Evolutionary conservation across 2,329 filamentous ascomycete genomes (phyloP).

Genomic region (Colletotrichum sp.): DNA sequence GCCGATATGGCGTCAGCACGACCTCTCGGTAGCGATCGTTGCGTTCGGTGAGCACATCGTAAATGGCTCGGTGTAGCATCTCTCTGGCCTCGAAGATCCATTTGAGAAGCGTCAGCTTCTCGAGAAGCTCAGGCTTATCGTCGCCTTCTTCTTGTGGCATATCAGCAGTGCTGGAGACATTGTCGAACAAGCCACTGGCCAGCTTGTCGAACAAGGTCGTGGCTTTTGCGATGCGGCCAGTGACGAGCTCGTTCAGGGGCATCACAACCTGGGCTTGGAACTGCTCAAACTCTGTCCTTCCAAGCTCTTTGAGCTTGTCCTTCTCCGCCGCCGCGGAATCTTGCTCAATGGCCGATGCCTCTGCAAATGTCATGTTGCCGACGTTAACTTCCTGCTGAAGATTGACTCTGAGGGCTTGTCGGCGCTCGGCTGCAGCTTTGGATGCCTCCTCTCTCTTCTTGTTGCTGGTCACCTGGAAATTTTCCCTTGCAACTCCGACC

Average conservation of each 20-base stretch:
- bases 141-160: constrained; percentile 94
- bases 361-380: constrained; percentile 81
- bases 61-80: constrained; percentile 81
- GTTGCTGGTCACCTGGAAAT: constrained; percentile 59
- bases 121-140: constrained; percentile 89
- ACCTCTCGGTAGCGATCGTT: constrained; percentile 87
- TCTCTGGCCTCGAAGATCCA: constrained; percentile 98
- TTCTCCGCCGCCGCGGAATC: constrained; percentile 76
- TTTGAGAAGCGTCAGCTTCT: constrained; percentile 93
- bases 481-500: constrained; percentile 71
- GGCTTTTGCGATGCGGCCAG: constrained; percentile 74
- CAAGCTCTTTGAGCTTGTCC: constrained; percentile 71
- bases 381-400: constrained; percentile 80
- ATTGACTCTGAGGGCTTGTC: constrained; percentile 71
- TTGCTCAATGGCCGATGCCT: constrained; percentile 81
- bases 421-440: constrained; percentile 55
- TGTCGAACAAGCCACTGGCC: constrained; percentile 73
- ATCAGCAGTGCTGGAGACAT: constrained; percentile 69
- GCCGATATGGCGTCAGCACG: constrained; percentile 79
- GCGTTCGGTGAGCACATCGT: constrained; percentile 82
- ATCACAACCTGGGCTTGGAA: constrained; percentile 86
- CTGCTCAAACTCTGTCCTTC: constrained; percentile 81
- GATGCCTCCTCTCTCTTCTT: constrained; percentile 62
- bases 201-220: constrained; percentile 81
- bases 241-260: constrained; percentile 81